Percentiles rank a stretch among this genome's conserved stretches.
Conservation (phyloP, 2,329 filamentous ascomycete genomes). For the Chaetothyriales sp. region DNA sequence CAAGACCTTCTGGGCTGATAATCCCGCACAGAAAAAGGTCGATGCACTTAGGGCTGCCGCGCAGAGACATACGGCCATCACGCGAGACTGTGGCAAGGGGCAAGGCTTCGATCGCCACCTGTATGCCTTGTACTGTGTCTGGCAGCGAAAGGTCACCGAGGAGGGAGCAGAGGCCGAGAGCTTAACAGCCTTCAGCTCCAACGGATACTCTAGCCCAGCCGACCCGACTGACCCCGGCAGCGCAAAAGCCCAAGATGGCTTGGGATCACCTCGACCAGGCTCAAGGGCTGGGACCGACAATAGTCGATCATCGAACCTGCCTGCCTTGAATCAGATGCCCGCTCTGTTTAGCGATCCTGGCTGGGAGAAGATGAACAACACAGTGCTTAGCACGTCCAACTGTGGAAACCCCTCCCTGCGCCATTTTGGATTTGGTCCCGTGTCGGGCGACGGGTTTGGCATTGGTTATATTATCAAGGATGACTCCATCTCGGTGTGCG, state of each 20-base stretch:
- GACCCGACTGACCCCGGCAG: conserved; percentile 19
- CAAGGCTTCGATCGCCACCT: conserved; percentile 85
- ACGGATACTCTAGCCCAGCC: conserved; percentile 48
- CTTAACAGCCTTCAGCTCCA: conserved; percentile 37
- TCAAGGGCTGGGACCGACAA: conserved; percentile 33
- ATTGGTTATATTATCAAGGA: conserved; percentile 99
- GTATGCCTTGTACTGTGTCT: conserved; percentile 85
- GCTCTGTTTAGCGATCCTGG: conserved; percentile 72
- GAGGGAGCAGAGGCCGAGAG: conserved; percentile 41
- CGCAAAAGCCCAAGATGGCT: conserved; percentile 16
- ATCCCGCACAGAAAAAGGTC: conserved; percentile 66
- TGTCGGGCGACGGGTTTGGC: conserved; percentile 83
- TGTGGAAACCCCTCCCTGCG: conserved; percentile 90
- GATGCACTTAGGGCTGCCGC: conserved; percentile 73
- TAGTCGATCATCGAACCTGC: conserved; percentile 21
- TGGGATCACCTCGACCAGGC: conserved; percentile 19
- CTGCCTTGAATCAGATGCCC: conserved; percentile 41
- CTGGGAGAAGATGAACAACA: conserved; percentile 92
- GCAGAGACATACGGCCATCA: conserved; percentile 63
- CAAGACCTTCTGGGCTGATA: conserved; percentile 86
- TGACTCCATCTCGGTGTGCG: conserved; percentile 77
- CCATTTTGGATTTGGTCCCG: conserved; percentile 93
- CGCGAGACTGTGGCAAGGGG: conserved; percentile 73
- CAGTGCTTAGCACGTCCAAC: conserved; percentile 92
- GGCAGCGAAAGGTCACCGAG: conserved; percentile 77